Evolutionary conservation across 495 filamentous ascomycete genomes (phyloP), one percentile per base, ranked within the genome.

Genomic region (Chaetomium cochliodes): DNA sequence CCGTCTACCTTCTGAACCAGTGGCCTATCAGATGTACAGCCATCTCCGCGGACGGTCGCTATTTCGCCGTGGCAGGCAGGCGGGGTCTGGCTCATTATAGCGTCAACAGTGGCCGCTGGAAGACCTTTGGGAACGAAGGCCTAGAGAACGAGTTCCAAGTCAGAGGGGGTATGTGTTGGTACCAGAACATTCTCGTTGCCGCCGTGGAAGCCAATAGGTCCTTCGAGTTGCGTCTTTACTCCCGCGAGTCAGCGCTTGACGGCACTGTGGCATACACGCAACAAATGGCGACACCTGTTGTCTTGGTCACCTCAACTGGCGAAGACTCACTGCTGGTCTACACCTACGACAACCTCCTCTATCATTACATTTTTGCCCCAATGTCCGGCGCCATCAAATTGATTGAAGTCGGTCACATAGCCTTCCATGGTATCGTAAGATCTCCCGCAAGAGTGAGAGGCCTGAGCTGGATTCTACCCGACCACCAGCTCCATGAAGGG

Each of bases 111-210:
- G 91, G 93, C 26, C 85, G 96, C 63, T 99, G 96, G 96, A 97
- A 94, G 71, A 93, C 88, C 0, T 98, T 98, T 75, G 85, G 88
- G 59, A 90, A 94, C 68, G 82, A 87, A 26, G 86, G 81, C 50
- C 83, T 88, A 69, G 93, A 97, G 71, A 92, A 94, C 66, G 89
- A 91, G 44, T 98, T 99, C 71, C 84, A 90, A 26, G 91, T 99
- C 25, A 81, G 93, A 65, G 96, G 96, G 25, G 96, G 96, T 0
- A 96, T 99, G 92, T 97, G 92, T 70, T 99, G 96, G 96, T 91
- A 93, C 70, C 93, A 96, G 61, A 96, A 99, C 74, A 90, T 98
- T 25, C 78, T 99, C 20, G 90, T 99, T 63, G 92, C 92, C 49
- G 92, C 93, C n/a, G 88, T 96, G 37, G 96, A 98, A 73, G 86